Evolutionary conservation across 495 filamentous ascomycete species (phyloP).

Genomic region (Aspergillus baeticus): DNA sequence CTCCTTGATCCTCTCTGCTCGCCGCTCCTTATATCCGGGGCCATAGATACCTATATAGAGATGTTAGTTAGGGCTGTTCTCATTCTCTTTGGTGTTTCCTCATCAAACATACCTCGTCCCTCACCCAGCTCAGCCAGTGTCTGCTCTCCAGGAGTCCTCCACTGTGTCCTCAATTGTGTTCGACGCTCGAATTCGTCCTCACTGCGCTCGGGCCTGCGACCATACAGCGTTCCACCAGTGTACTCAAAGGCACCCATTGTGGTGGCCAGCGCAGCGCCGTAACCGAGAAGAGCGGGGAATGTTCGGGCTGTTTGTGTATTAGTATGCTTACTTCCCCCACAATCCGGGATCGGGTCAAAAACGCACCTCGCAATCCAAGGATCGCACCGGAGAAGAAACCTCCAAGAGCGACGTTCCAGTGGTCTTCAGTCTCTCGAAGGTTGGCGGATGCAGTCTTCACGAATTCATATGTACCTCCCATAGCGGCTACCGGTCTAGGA

Average conservation of each 20-base stretch:
- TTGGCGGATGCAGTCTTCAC: slow-evolving; percentile 70
- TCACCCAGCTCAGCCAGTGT: slow-evolving; percentile 83
- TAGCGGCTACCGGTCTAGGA: slow-evolving; percentile 57
- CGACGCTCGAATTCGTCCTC: slow-evolving; percentile 82
- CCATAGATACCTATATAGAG: slow-evolving; percentile 66
- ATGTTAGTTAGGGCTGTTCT: slow-evolving; percentile 25
- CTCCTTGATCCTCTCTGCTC: slow-evolving; percentile 79
- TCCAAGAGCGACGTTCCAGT: slow-evolving; percentile 66
- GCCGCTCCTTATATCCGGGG: slow-evolving; percentile 83
- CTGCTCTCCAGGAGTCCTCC: slow-evolving; percentile 75
- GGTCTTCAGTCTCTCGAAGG: slow-evolving; percentile 72
- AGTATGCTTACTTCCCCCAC: not conserved
- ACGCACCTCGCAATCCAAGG: slow-evolving; percentile 63
- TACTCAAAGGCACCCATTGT: slow-evolving; percentile 70
- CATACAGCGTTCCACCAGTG: slow-evolving; percentile 66
- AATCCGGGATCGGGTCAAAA: not conserved
- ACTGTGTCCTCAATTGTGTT: slow-evolving; percentile 69
- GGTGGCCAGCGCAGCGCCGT: slow-evolving; percentile 64
- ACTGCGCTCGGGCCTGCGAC: slow-evolving; percentile 53
- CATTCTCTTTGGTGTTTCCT: not conserved
- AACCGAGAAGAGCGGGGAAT: slow-evolving; percentile 77
- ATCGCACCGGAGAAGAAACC: slow-evolving; percentile 72
- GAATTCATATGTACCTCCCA: slow-evolving; percentile 80
- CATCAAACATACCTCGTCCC: slow-evolving; percentile 68
- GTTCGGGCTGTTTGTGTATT: slow-evolving; percentile 57